Percentiles rank a stretch among this genome's conserved stretches.
These are phyloP conservation scores for Globisporangium polare DNA, from an alignment of 352 stramenopile species.

Conservation along the genomic window DNA sequence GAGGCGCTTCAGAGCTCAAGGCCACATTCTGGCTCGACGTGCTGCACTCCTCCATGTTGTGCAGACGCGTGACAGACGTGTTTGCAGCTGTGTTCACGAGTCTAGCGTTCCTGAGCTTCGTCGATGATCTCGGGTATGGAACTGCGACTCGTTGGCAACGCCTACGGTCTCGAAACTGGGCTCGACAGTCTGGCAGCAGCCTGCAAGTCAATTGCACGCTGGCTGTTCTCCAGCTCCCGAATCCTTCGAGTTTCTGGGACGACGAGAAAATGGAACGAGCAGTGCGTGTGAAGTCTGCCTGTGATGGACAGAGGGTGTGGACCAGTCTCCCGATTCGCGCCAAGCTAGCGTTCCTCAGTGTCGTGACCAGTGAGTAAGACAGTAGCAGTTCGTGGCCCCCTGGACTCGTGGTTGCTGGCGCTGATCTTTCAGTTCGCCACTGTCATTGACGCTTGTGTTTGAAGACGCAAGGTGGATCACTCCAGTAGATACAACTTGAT, in stretches of 20 bases:
- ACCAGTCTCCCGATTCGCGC: neutral
- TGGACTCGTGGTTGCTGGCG: neutral
- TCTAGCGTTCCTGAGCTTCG: neutral
- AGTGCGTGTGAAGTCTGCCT: neutral
- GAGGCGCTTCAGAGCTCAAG: neutral
- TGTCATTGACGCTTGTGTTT: no score
- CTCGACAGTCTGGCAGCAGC: neutral
- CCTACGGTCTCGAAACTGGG: neutral
- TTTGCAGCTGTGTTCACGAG: neutral
- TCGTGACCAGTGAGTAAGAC: neutral
- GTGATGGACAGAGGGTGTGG: neutral
- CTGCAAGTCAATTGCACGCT: neutral
- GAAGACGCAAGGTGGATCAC: no score
- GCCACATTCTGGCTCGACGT: neutral
- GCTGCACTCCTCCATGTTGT: neutral
- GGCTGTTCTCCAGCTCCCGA: neutral
- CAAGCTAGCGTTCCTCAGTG: constrained; percentile 6
- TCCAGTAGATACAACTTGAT: no score
- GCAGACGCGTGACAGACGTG: no score
- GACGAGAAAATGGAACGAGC: no score
- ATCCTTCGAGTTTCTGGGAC: neutral
- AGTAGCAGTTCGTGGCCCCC: neutral
- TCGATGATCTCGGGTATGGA: neutral
- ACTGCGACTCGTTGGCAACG: neutral
- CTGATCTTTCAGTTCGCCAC: constrained; percentile 1